phyloP scores from a whole-genome alignment of 176 grass and related monocot species.

The Puccinellia tenuiflora region DNA sequence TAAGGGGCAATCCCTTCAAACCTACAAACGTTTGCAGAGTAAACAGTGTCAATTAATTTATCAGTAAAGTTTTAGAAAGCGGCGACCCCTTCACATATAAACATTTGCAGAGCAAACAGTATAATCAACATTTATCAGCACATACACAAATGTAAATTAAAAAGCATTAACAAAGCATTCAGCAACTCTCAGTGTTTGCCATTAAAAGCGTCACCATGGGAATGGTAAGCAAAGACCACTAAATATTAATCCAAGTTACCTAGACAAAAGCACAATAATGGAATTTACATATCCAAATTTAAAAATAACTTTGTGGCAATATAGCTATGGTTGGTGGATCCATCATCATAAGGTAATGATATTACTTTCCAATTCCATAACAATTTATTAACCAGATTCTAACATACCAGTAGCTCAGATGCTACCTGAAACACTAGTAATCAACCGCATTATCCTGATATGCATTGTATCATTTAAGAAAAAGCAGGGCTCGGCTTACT shows the following conservation, averaged over 20 bases:
- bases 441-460: not conserved
- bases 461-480: not conserved
- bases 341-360: not conserved
- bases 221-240: not conserved
- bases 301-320: not conserved
- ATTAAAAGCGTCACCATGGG: slow-evolving; percentile 7
- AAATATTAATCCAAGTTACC: not conserved
- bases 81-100: not conserved
- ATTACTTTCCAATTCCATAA: not conserved
- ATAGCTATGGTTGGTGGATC: not conserved
- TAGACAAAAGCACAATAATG: not conserved
- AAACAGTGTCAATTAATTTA: slow-evolving; percentile 16
- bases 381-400: not conserved
- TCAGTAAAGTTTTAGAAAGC: not conserved
- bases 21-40: slow-evolving; percentile 27
- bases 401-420: not conserved
- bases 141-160: not conserved
- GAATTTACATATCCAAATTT: not conserved
- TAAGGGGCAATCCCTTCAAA: slow-evolving; percentile 77
- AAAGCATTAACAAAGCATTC: not conserved
- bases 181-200: not conserved
- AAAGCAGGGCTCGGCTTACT: slow-evolving; percentile 41
- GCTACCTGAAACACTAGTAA: not conserved
- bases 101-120: not conserved
- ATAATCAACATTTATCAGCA: not conserved